Evolutionary conservation across 2,329 filamentous ascomycete species (phyloP), one percentile per base, ranked within the genome.

Genomic region (Penicillium sp.): DNA sequence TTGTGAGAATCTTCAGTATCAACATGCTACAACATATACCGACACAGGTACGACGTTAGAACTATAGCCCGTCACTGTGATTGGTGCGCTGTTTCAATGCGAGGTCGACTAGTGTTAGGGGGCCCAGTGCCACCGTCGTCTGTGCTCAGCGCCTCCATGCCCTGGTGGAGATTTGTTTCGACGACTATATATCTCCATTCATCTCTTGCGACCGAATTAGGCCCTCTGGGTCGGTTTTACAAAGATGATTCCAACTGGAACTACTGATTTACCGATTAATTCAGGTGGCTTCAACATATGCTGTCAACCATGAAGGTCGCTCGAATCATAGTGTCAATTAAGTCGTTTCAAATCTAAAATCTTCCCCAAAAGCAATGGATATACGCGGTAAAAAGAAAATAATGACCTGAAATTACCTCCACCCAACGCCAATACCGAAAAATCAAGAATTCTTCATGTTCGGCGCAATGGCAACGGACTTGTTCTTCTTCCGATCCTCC

Each of bases 401-500:
- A 30, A 42, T n/a, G 18, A 39, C 23, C 23, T 3, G 23, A 23
- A 23, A 23, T 23, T 23, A 7, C 3, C 2, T 8, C 36, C 34
- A 2, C 23, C 39, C 47, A 56, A 38, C 51, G 39, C 47, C 52
- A 51, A 11, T 11, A n/a, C 19, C 36, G 3, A 23, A 30, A 26
- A 42, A 47, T 26, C 39, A 51, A 23, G 48, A 47, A 30, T 51
- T 39, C 51, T 43, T 57, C 43, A 38, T 43, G 51, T 45, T 53
- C 40, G 51, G 43, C 29, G 53, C 48, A 35, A 59, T 39, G 8
- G 56, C 59, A 34, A 57, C 46, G 36, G 63, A 52, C 14, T 60
- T 60, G 19, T 55, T 62, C 46, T 67, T 72, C 56, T 63, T 67
- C 50, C 61, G 61, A 39, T 72, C 69, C 11, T 71, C 67, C 7